A percentile compares a stretch with the other conserved stretches of the same genome.
Evolutionary conservation across 805 yeast species (phyloP).

Genomic region (Metschnikowia corniflorae): DNA sequence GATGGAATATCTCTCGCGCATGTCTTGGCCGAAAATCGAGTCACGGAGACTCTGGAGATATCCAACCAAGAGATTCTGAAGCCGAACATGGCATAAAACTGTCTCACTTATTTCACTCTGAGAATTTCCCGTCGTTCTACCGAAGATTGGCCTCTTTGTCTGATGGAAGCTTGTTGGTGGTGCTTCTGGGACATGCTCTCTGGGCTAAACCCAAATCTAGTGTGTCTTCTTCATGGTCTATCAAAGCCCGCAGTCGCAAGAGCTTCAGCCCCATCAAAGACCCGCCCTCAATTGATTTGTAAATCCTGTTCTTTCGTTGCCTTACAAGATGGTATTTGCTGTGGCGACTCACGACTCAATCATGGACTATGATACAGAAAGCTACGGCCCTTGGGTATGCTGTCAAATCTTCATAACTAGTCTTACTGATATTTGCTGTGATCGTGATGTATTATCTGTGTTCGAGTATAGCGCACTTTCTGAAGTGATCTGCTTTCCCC

Average conservation of each 20-base stretch:
- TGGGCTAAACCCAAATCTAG: constrained; percentile 64
- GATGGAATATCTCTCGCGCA: too few species aligned
- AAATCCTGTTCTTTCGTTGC: too few species aligned
- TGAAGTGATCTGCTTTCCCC: too few species aligned
- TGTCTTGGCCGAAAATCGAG: too few species aligned
- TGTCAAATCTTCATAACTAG: constrained; percentile 83
- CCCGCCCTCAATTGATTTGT: too few species aligned
- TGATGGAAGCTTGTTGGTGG: constrained; percentile 76
- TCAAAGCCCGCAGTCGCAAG: too few species aligned
- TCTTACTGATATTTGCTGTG: constrained; percentile 86
- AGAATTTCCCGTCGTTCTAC: constrained; percentile 85
- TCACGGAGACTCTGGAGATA: too few species aligned
- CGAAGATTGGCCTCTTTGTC: constrained; percentile 83
- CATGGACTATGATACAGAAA: constrained; percentile 75
- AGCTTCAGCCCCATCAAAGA: too few species aligned
- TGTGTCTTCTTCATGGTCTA: too few species aligned
- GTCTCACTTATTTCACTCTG: constrained; percentile 68
- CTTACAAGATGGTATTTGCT: constrained; percentile 84
- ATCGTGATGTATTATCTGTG: constrained; percentile 77
- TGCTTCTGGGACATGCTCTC: constrained; percentile 60
- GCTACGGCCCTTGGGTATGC: constrained; percentile 64
- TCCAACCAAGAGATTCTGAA: too few species aligned
- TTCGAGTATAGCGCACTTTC: too few species aligned
- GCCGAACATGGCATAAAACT: too few species aligned
- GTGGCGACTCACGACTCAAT: constrained; percentile 90